phyloP scores from a whole-genome alignment of 805 yeast species.

The Myxozyma neotropica region DNA sequence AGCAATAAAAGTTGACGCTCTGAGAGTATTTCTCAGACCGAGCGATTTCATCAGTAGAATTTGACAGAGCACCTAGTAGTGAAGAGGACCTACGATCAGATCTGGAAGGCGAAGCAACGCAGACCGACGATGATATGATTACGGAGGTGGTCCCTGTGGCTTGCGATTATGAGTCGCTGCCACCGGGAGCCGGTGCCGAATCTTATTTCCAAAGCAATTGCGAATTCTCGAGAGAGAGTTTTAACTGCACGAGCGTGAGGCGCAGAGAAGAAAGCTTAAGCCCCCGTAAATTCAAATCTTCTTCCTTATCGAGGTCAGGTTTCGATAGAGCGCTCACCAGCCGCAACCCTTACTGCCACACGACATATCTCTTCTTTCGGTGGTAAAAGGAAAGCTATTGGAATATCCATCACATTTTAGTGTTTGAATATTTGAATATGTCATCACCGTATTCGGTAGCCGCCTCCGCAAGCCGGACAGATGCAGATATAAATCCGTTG shows the following conservation, averaged over 20 bases:
- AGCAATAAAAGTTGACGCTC: no score
- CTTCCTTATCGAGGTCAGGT: no score
- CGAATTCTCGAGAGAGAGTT: neutral
- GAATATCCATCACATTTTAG: neutral
- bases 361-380: no score
- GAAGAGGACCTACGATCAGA: no score
- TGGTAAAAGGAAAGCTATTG: no score
- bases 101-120: no score
- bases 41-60: no score
- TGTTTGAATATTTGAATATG: neutral
- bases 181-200: neutral
- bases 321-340: no score
- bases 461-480: conserved; percentile 3
- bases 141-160: neutral
- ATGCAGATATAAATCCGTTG: neutral
- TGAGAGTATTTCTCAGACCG: no score
- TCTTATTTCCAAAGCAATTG: neutral
- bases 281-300: neutral
- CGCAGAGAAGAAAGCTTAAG: neutral
- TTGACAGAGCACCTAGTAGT: no score
- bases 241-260: neutral
- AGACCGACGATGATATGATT: no score
- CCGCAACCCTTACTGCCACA: no score
- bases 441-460: conserved; percentile 8
- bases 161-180: neutral